Percentiles rank a stretch among this genome's conserved stretches.
Conservation (phyloP, 345 rosid genomes). For the Gossypium ekmanianum region DNA sequence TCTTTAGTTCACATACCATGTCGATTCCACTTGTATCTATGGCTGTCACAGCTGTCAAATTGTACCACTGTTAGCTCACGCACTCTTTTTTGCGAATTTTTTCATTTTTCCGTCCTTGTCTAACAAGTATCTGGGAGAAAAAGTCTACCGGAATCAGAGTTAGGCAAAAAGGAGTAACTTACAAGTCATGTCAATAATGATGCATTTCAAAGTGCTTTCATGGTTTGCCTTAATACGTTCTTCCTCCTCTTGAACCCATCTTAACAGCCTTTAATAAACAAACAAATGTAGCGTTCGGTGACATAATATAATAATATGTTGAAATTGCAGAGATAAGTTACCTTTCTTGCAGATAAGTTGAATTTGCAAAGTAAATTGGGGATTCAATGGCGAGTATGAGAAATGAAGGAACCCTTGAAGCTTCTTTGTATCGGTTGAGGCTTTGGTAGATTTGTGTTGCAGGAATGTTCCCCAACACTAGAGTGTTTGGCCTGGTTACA, state of each 20-base stretch:
- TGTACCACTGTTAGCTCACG: not conserved
- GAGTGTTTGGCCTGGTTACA: conserved; percentile 82
- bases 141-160: too few relatives aligned
- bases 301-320: not conserved
- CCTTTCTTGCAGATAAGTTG: conserved; percentile 93
- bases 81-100: too few relatives aligned
- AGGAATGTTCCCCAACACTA: conserved; percentile 64
- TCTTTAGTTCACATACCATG: conserved; percentile 55
- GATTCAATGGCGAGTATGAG: conserved; percentile 79
- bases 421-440: conserved; percentile 62
- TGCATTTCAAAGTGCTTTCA: conserved; percentile 49
- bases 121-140: too few relatives aligned
- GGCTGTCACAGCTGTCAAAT: conserved; percentile 72
- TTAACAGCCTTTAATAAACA: conserved; percentile 48
- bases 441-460: conserved; percentile 80
- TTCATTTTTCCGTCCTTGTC: too few relatives aligned
- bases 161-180: not conserved
- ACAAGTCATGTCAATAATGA: conserved; percentile 91
- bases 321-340: conserved; percentile 5
- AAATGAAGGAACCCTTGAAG: conserved; percentile 66
- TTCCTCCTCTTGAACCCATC: conserved; percentile 92
- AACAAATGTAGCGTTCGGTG: not conserved
- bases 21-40: conserved; percentile 92
- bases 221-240: conserved; percentile 51
- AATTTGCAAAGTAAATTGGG: conserved; percentile 85